A percentile compares a stretch with the other conserved stretches of the same genome.
Conservation (phyloP, 2,329 filamentous ascomycete species). For the Truncatella angustata region DNA sequence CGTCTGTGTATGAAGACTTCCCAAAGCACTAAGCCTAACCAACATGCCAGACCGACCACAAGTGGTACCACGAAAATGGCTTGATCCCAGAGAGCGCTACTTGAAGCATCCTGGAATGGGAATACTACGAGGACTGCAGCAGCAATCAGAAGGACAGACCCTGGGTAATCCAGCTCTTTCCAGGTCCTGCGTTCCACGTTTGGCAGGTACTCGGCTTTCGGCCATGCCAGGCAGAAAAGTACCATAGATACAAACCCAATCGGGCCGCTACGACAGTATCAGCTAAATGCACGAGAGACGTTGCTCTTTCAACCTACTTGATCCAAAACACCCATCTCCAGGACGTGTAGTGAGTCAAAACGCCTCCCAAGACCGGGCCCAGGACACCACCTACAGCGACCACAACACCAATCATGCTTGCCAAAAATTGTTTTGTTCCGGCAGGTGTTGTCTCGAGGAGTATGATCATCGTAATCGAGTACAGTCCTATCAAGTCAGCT, state of each 20-base stretch:
- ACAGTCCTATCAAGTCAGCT: conserved; percentile 38
- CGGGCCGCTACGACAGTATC: conserved; percentile 41
- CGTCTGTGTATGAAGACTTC: conserved; percentile 28
- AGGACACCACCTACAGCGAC: conserved; percentile 47
- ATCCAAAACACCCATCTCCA: conserved; percentile 61
- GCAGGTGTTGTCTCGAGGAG: conserved; percentile 48
- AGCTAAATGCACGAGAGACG: conserved; percentile 14
- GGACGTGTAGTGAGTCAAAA: conserved; percentile 45
- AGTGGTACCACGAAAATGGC: conserved; percentile 42
- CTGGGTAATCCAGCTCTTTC: conserved; percentile 52
- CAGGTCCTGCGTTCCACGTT: conserved; percentile 38
- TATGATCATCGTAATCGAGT: conserved; percentile 55
- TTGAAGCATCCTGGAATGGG: conserved; percentile 52
- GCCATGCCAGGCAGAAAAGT: conserved; percentile 51
- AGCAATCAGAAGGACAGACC: conserved; percentile 51
- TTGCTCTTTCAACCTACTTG: conserved; percentile 40
- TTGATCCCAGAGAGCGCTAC: conserved; percentile 38
- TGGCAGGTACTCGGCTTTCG: conserved; percentile 38
- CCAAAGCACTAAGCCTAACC: conserved; percentile 39
- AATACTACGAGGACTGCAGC: conserved; percentile 56
- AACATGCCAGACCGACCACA: conserved; percentile 32
- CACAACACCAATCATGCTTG: conserved; percentile 46
- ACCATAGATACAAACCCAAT: conserved; percentile 44
- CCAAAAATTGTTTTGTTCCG: conserved; percentile 40
- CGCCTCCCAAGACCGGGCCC: conserved; percentile 50